Base-by-base conservation (phyloP, 2,329 filamentous ascomycete species). In the Ambrosiella xylebori region DNA sequence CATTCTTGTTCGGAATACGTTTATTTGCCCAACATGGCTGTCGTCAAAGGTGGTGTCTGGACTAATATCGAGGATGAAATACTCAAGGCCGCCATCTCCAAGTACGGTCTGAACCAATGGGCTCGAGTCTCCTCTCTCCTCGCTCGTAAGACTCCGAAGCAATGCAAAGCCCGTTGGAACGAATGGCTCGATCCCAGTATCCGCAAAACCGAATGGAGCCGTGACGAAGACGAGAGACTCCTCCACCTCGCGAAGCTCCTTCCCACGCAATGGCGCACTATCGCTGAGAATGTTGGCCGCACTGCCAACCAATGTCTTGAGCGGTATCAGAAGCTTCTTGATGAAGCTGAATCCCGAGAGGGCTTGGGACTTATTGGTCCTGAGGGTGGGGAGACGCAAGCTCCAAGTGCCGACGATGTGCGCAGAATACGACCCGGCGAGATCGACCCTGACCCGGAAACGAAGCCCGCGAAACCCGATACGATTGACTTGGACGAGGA, bases 141-240 rank as follows among this genome's bases (percentile, higher is more conserved):
- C 64, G 91, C 91, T 68, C 88, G 94, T 67, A 98, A 98, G 72
- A 97, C 93, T 38, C 84, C 93, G 56, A 98, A 98, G 74, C 93
- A 98, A 74, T 98, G 93, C 81, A 98, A 98, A 74, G 91, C 93
- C 61, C 80, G 93, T 74, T 98, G 93, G 93, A 83, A 85, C 69
- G 91, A 98, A 78, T 98, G 93, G 91, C 80, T 98, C 64, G 93
- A 98, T 68, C 93, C 93, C 17, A 88, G 87, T 68, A 97, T 98
- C 74, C 87, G 91, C 67, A 98, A 98, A 76, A 93, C 95, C 65
- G 93, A 98, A 74, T 98, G 93, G 91, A 95, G 88, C 68, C 87
- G 93, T 67, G 93, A 98, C 71, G 93, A 98, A 70, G 93, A 98
- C 70, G 93, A 98, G 76, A 96, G 95, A 74, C 78, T 98, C 61